A percentile compares a stretch with the other conserved stretches of the same genome.
phyloP scores from a whole-genome alignment of 805 yeast species.

The Spathaspora sp. region DNA sequence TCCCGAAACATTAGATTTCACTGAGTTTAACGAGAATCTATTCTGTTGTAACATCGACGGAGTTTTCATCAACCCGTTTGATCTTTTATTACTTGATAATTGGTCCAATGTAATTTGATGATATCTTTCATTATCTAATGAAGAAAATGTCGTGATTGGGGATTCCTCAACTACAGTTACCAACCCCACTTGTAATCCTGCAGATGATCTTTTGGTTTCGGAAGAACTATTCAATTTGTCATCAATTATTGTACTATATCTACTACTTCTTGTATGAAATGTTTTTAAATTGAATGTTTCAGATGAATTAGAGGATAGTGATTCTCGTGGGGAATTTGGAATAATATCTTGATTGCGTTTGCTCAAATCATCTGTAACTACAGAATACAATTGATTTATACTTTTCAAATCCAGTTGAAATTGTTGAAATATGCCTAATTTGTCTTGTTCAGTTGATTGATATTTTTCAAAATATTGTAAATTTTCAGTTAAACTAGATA shows the following conservation, averaged over 20 bases:
- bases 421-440: conserved; percentile 32
- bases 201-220: conserved; percentile 26
- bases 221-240: background rate
- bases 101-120: conserved; percentile 36
- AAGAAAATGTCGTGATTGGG: background rate
- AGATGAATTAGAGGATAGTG: background rate
- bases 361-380: conserved; percentile 24
- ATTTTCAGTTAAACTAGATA: conserved; percentile 30
- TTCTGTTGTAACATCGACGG: conserved; percentile 23
- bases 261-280: conserved; percentile 24
- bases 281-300: conserved; percentile 25
- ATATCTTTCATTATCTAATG: conserved; percentile 19
- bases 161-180: conserved; percentile 36
- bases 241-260: background rate
- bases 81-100: conserved; percentile 19
- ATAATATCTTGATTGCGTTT: conserved; percentile 9
- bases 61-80: conserved; percentile 3
- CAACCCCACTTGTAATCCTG: conserved; percentile 36
- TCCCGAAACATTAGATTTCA: conserved; percentile 46
- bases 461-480: conserved; percentile 36
- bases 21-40: conserved; percentile 52
- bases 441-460: conserved; percentile 37
- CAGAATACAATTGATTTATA: conserved; percentile 27
- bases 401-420: conserved; percentile 28
- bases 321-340: background rate